phyloP scores from a whole-genome alignment of 345 rosid species.

The sweet orange (Citrus sinensis) region DVS_A1.0 CM039163.1:43368001-43368500 shows the following conservation, averaged over 20 bases:
- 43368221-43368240: slow-evolving; percentile 32
- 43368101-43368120: slow-evolving; percentile 18
- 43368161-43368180: slow-evolving; percentile 26
- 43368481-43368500: slow-evolving; percentile 53
- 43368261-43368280: slow-evolving; percentile 34
- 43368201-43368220: slow-evolving; percentile 33
- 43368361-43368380: slow-evolving; percentile 57
- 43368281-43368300: slow-evolving; percentile 40
- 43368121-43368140: slow-evolving; percentile 18
- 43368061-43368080: slow-evolving; percentile 27
- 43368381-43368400: slow-evolving; percentile 28
- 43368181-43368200: slow-evolving; percentile 20
- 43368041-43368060: slow-evolving; percentile 33
- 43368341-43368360: slow-evolving; percentile 58
- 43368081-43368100: slow-evolving; percentile 33
- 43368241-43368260: slow-evolving; percentile 8
- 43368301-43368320: slow-evolving; percentile 21
- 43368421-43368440: slow-evolving; percentile 52
- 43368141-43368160: slow-evolving; percentile 40
- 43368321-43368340: slow-evolving; percentile 41
- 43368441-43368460: slow-evolving; percentile 47
- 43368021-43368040: slow-evolving; percentile 52
- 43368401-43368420: background rate
- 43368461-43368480: slow-evolving; percentile 41
- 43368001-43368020: slow-evolving; percentile 48